Base-by-base conservation (phyloP, 2,329 filamentous ascomycete genomes). In the Alternaria ventricosa region DNA sequence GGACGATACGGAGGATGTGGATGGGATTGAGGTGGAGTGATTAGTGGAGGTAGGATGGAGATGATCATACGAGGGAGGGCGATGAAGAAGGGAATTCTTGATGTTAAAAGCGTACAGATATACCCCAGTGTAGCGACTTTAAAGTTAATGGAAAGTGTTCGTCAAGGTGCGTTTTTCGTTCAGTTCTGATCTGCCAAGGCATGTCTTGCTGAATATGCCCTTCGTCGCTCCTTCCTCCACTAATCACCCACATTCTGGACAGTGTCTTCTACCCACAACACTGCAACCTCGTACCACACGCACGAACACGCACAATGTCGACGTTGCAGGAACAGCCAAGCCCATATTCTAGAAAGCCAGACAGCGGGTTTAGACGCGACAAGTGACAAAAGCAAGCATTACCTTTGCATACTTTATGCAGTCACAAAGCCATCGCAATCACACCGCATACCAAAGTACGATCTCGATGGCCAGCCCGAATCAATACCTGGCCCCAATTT, bases 1-100 rank as follows among this genome's bases (percentile, higher is more conserved):
- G 47, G 83, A 85, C 44, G 78, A 79, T 51, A 86, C 83, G 5
- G 83, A 85, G 67, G 69, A 67, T 18, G 73, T 72, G 45, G 73
- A 76, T 23, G 81, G 23, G 25, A 50, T 22, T 46, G 55, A 61
- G 7, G 55, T 50, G 8, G 60, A 63, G 18, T 63, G 20, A 22
- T 22, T 22, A 22, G 20, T 22, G 20, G 20, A 22, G 20, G 20
- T 22, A 22, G 20, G 20, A 22, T 22, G 20, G 20, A 22, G 20
- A 22, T 22, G 20, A 22, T 22, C 20, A 7, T 7, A 33, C 27
- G 10, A 10, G 2, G 27, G 12, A 5, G 11, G 27, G 27, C 15
- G n/a, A 8, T 20, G 12, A 12, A 7, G 18, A 15, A 5, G 18
- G 2, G 18, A 0, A 15, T n/a, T 30, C 27, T 51, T 10, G 20